Conservation (phyloP, 2,329 filamentous ascomycete species). For the Arachnomyces sp. region DNA sequence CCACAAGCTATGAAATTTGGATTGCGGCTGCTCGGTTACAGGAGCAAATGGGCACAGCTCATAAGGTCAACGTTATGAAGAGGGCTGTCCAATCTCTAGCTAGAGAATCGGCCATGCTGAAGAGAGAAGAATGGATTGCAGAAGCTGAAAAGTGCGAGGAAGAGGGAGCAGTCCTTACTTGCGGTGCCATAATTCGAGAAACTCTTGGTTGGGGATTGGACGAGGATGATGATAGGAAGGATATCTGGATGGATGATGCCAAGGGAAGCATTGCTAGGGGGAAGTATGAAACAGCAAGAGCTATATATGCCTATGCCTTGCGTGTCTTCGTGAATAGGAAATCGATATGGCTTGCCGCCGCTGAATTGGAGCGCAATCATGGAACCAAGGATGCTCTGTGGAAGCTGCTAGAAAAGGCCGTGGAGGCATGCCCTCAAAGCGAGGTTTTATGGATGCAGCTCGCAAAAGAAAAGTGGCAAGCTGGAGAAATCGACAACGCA, state of each 20-base stretch:
- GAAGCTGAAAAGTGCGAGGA: conserved; percentile 93
- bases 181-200: conserved; percentile 80
- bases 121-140: conserved; percentile 92
- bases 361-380: conserved; percentile 84
- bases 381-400: conserved; percentile 76
- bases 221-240: conserved; percentile 92
- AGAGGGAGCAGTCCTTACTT: conserved; percentile 80
- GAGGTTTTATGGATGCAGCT: conserved; percentile 95
- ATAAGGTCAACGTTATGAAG: conserved; percentile 77
- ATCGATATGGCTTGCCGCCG: conserved; percentile 82
- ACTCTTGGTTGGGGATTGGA: conserved; percentile 90
- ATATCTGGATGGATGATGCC: conserved; percentile 93
- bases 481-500: conserved; percentile 79
- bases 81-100: conserved; percentile 81
- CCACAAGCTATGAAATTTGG: conserved; percentile 93
- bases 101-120: conserved; percentile 91
- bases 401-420: conserved; percentile 81
- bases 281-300: conserved; percentile 80
- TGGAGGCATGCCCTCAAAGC: conserved; percentile 84
- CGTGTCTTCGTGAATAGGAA: conserved; percentile 83
- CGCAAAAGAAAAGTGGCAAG: conserved; percentile 88
- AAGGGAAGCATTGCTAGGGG: conserved; percentile 72
- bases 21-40: conserved; percentile 87
- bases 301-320: conserved; percentile 86
- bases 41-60: conserved; percentile 75